A percentile compares a stretch with the other conserved stretches of the same genome.
Conservation (phyloP, 2,329 filamentous ascomycete genomes). For the Davidsoniella virescens region DNA sequence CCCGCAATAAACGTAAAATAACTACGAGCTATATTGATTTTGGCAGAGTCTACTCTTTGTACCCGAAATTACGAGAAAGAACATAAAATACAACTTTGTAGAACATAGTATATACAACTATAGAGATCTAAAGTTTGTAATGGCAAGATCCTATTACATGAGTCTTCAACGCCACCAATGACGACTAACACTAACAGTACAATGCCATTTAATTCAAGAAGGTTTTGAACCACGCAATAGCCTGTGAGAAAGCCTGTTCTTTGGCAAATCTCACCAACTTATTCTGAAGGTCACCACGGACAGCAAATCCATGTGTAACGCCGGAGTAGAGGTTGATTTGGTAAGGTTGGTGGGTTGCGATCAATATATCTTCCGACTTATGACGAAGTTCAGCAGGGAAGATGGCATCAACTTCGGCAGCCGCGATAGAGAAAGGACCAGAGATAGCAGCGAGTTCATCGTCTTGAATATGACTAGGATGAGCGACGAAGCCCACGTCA, state of each 20-base stretch:
- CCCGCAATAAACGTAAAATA: no score
- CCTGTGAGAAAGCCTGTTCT: slow-evolving; percentile 68
- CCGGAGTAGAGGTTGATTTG: slow-evolving; percentile 64
- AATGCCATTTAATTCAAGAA: no score
- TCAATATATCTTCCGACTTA: slow-evolving; percentile 46
- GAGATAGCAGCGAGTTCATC: slow-evolving; percentile 49
- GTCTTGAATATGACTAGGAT: slow-evolving; percentile 58
- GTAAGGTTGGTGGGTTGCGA: slow-evolving; percentile 41
- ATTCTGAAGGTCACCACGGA: slow-evolving; percentile 46
- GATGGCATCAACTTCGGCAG: slow-evolving; percentile 46
- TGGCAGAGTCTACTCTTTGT: no score
- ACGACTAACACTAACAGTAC: no score
- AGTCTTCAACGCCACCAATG: no score
- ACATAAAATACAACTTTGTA: no score
- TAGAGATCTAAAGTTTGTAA: no score
- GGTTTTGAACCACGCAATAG: slow-evolving; percentile 55
- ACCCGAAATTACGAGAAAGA: no score
- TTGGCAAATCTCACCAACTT: slow-evolving; percentile 50
- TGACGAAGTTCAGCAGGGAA: slow-evolving; percentile 49
- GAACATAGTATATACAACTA: no score
- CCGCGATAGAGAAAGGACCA: slow-evolving; percentile 53
- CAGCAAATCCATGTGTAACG: slow-evolving; percentile 59
- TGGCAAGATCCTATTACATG: no score
- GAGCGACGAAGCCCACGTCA: slow-evolving; percentile 56
- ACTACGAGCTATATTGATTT: no score